Conservation (phyloP, 164 flowering plant genomes). For the Chimonanthus salicifolius region DNA sequence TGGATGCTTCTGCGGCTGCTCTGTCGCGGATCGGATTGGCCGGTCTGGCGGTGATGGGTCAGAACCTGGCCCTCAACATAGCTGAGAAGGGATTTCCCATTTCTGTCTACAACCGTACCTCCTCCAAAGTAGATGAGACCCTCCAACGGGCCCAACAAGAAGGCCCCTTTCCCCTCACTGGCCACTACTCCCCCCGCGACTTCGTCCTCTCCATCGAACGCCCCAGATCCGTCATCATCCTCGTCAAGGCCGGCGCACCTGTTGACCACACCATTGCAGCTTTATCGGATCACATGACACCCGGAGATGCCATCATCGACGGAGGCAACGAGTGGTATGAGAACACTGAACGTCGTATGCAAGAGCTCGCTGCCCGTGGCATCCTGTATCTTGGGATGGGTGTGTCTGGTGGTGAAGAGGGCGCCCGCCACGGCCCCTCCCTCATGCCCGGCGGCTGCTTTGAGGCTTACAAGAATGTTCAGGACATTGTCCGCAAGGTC, state of each 20-base stretch:
- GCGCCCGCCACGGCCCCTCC: too few species aligned
- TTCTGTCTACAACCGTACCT: too few species aligned
- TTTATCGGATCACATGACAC: slow-evolving; percentile 25
- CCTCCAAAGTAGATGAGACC: slow-evolving; percentile 40
- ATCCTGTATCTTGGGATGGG: slow-evolving; percentile 39
- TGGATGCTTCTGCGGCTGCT: slow-evolving; percentile 14
- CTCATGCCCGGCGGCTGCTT: slow-evolving; percentile 51
- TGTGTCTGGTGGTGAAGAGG: slow-evolving; percentile 27
- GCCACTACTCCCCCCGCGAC: slow-evolving; percentile 28
- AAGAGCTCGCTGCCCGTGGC: slow-evolving; percentile 15
- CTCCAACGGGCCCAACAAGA: slow-evolving; percentile 30
- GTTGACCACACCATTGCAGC: slow-evolving; percentile 46
- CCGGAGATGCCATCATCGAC: slow-evolving; percentile 38
- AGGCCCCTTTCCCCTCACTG: slow-evolving; percentile 32
- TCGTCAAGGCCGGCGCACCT: slow-evolving; percentile 47
- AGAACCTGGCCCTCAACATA: slow-evolving; percentile 34
- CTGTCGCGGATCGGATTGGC: slow-evolving; percentile 45
- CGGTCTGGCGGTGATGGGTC: slow-evolving; percentile 57
- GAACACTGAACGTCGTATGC: slow-evolving; percentile 33
- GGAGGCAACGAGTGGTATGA: slow-evolving; percentile 46
- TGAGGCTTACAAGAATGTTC: slow-evolving; percentile 35
- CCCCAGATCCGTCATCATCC: slow-evolving; percentile 40
- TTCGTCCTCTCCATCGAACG: slow-evolving; percentile 32
- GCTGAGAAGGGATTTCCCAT: too few species aligned
- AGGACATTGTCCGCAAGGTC: slow-evolving; percentile 30